Base-by-base conservation (phyloP, 768 basidiomycete species). In the Lyophyllum shimeji region DNA sequence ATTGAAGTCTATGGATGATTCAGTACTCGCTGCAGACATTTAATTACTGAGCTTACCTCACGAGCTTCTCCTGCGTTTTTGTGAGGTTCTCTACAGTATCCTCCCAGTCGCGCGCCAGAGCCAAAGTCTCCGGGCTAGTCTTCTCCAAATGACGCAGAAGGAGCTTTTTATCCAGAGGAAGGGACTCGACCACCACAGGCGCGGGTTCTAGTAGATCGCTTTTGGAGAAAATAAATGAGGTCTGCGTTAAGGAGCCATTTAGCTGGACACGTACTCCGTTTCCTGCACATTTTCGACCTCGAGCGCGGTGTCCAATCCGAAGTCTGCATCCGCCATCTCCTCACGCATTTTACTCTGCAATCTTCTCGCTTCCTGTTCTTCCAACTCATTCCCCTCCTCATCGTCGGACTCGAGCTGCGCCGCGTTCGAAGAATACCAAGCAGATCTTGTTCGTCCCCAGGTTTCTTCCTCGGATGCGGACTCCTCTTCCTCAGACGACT, bases 371-470 rank as follows among this genome's bases (percentile, higher is more conserved):
- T 98, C 95, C 66, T 89, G 85, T 67, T 93, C 92, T 65, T 98
- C 94, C 48, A 96, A 73, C 60, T 90, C 88, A 64, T 90, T 83
- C 31, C 85, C 90, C 69, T 96, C 95, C 63, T 96, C 95, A 60
- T 95, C 89, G 62, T 91, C 90, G 34, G 87, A 88, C 50, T 91
- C 91, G 34, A 93, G 74, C 52, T 90, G 74, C 33, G 79, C 87
- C 29, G 90, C 92, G 68, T 93, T 93, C 3, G 89, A 90, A 3
- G 91, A 84, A 67, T 96, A 96, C 71, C 95, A 98, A 3, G 84
- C 87, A 39, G 84, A 78, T 70, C 87, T 87, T 59, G 84, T 82
- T 56, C 75, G 78, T 9, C 95, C 95, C 95, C 95, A 98, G 0
- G 81, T 82, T 69, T 93, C 91, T 58, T 76, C 74, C 24, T 82